Evolutionary conservation across 129 eudicot genomes (phyloP), one percentile per base, ranked within the genome.

Genomic region (Deinandra increscens): DNA sequence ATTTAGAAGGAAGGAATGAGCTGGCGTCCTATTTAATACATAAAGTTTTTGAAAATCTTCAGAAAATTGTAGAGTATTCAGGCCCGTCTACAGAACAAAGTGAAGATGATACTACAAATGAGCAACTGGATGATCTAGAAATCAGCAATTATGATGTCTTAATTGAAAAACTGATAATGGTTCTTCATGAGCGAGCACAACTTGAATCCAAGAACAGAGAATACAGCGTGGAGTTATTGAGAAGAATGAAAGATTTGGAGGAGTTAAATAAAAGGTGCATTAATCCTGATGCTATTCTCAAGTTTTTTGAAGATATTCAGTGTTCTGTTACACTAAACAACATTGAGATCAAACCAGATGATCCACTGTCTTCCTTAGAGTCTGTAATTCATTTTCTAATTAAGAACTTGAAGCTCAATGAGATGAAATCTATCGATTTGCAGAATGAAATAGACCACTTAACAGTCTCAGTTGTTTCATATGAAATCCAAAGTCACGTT

Each of bases 401-500:
- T 69, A 71, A 70, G 50, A 77, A 72, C 3, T 20, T 55, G 58
- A 74, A 66, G 55, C 42, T 68, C 17, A 75, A 70, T 34, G 84
- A 78, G 67, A 70, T 69, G 79, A 85, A 83, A 64, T 55, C 71
- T 64, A 73, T 64, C 31, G 86, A 78, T 53, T 68, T 93, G 78
- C 95, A 80, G 74, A 86, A 36, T 44, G 79, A 82, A 73, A 48
- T 84, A 38, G 95, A 93, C 66, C 75, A 77, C 38, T 75, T 89
- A 17, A 72, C 72, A 55, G 62, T 77, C 34, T 66, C 79, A 38
- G 61, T 72, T 14, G 23, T 85, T 55, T 75, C 87, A 59, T 79
- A 50, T 56, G 85, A 85, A 79, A 87, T 84, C 68, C 86, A 89
- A 74, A 83, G 69, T 34, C 60, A 81, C 2, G 69, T 89, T 43